A percentile compares a stretch with the other conserved stretches of the same genome.
Conservation (phyloP, 2,329 filamentous ascomycete genomes). For the Bimuria novae-zelandiae region DNA sequence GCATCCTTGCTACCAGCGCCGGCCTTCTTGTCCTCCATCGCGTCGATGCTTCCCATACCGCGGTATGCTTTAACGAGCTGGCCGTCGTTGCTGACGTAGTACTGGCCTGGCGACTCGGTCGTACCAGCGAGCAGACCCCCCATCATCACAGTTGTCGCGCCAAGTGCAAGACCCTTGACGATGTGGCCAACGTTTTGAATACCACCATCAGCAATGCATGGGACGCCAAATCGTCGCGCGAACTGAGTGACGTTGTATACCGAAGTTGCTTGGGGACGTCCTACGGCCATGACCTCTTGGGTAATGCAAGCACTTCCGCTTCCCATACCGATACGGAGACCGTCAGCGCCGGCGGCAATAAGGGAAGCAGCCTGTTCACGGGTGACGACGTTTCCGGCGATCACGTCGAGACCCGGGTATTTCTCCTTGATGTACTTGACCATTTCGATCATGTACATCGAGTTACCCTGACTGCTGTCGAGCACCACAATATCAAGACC, state of each 20-base stretch:
- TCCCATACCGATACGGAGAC: conserved; percentile 97
- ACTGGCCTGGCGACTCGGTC: conserved; percentile 95
- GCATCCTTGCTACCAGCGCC: conserved; percentile 71
- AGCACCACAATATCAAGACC: conserved; percentile 94
- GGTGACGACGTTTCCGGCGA: conserved; percentile 97
- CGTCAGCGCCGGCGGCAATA: conserved; percentile 93
- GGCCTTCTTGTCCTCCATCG: conserved; percentile 99
- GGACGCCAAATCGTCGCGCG: conserved; percentile 90
- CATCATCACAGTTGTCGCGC: conserved; percentile 98
- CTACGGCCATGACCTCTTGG: conserved; percentile 99
- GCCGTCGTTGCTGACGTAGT: conserved; percentile 93
- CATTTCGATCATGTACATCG: conserved; percentile 98
- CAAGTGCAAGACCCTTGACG: conserved; percentile 94
- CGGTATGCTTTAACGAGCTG: conserved; percentile 99
- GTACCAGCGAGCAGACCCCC: conserved; percentile 95
- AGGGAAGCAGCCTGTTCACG: conserved; percentile 91
- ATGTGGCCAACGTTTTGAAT: conserved; percentile 99
- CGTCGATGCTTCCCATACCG: conserved; percentile 98
- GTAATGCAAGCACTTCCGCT: conserved; percentile 98
- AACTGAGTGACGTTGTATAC: conserved; percentile 90
- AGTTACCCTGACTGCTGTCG: conserved; percentile 97
- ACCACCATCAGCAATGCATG: conserved; percentile 96
- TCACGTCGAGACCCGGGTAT: conserved; percentile 86
- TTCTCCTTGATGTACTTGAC: conserved; percentile 92
- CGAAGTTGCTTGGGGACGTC: conserved; percentile 90